These are phyloP conservation scores for Monosporascus sp. DNA, from an alignment of 2,329 filamentous ascomycete species.

Conservation along the genomic window DNA sequence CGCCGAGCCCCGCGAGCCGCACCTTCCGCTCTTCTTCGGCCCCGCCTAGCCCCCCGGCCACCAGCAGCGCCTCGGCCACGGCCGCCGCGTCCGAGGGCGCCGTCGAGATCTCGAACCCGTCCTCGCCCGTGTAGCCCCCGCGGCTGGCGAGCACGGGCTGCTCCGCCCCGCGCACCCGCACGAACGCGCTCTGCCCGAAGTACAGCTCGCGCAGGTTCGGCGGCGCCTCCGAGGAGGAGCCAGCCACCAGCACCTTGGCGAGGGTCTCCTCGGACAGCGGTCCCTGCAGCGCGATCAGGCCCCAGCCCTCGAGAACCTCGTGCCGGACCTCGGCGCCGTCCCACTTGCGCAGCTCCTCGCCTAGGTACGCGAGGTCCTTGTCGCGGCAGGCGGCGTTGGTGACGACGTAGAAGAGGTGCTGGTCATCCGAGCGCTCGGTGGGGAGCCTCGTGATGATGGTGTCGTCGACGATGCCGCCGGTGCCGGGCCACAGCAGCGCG, in stretches of 20 bases:
- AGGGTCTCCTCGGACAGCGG: constrained; percentile 70
- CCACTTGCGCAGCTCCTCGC: constrained; percentile 60
- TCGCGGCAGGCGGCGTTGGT: constrained; percentile 90
- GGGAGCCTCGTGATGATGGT: constrained; percentile 78
- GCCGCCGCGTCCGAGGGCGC: constrained; percentile 57
- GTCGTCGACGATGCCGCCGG: constrained; percentile 92
- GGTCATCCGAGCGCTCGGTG: constrained; percentile 25
- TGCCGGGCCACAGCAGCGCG: constrained; percentile 71
- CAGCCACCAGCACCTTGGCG: constrained; percentile 50
- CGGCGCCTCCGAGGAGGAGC: constrained; percentile 30
- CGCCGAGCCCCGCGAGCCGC: constrained; percentile 80
- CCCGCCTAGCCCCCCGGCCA: constrained; percentile 55
- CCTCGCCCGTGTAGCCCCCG: constrained; percentile 94
- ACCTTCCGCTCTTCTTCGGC: constrained; percentile 58
- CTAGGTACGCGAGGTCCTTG: constrained; percentile 78
- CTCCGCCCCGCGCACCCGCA: constrained; percentile 50
- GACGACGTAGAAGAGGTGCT: constrained; percentile 81
- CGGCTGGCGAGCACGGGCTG: constrained; percentile 68
- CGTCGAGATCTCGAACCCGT: constrained; percentile 95
- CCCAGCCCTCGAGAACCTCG: constrained; percentile 65
- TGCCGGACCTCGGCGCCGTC: constrained; percentile 55
- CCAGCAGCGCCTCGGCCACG: constrained; percentile 65
- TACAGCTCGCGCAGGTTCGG: constrained; percentile 61
- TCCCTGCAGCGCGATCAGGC: constrained; percentile 85
- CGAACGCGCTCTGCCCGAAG: constrained; percentile 71